A percentile compares a stretch with the other conserved stretches of the same genome.
phyloP scores from a whole-genome alignment of 805 yeast genomes.

The Pichia cephalocereana region DNA sequence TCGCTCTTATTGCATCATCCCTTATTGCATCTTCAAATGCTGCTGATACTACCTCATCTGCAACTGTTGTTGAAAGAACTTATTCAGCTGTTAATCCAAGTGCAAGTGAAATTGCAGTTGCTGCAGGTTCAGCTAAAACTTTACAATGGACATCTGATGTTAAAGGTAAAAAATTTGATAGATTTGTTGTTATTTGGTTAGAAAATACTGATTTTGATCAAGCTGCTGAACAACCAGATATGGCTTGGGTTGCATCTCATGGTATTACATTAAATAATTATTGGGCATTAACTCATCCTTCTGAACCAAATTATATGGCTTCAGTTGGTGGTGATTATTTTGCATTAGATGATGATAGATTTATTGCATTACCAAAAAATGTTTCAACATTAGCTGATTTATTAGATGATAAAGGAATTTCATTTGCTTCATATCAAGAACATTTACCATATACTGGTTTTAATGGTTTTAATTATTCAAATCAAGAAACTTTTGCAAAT shows the following conservation, averaged over 20 bases:
- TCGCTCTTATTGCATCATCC: constrained; percentile 5
- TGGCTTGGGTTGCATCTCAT: constrained; percentile 32
- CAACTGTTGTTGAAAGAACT: constrained; percentile 15
- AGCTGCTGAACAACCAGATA: constrained; percentile 36
- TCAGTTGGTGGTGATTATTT: constrained; percentile 44
- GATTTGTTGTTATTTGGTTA: constrained; percentile 37
- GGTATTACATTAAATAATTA: constrained; percentile 42
- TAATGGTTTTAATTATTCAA: constrained; percentile 37
- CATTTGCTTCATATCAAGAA: constrained; percentile 49
- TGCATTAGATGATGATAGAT: constrained; percentile 37
- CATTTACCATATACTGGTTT: constrained; percentile 44
- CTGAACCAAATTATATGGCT: constrained; percentile 46
- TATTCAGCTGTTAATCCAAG: constrained; percentile 26
- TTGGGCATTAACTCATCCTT: constrained; percentile 44
- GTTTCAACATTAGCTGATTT: constrained; percentile 41
- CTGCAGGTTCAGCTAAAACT: constrained; percentile 28
- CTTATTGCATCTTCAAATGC: constrained; percentile 2
- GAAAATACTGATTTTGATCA: constrained; percentile 45
- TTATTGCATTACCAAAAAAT: constrained; percentile 35
- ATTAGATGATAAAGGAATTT: constrained; percentile 34
- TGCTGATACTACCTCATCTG: constrained; percentile 10
- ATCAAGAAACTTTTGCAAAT: constrained; percentile 34
- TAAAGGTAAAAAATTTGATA: constrained; percentile 31
- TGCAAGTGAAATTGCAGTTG: constrained; percentile 24
- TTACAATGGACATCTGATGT: constrained; percentile 27